These are phyloP conservation scores for Hypoxylon sp. DNA, from an alignment of 2,329 filamentous ascomycete species.

Conservation along the genomic window DNA sequence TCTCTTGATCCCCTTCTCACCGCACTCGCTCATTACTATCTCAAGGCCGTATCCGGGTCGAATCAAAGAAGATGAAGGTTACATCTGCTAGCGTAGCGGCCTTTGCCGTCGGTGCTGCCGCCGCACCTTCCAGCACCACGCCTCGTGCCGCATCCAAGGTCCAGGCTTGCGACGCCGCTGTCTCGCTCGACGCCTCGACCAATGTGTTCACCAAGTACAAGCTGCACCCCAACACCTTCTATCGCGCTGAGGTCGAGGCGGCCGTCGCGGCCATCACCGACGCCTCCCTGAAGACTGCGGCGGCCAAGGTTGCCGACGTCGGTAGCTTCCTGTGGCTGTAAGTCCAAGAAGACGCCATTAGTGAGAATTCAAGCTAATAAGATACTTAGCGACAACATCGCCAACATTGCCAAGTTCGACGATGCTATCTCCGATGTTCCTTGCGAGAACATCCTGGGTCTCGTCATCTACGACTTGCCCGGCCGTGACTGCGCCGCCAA, in stretches of 20 bases:
- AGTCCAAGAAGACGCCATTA: constrained; percentile 39
- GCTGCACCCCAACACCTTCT: constrained; percentile 51
- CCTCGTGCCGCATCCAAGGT: constrained; percentile 34
- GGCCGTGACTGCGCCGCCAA: constrained; percentile 70
- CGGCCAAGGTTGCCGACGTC: constrained; percentile 64
- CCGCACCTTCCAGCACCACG: constrained; percentile 45
- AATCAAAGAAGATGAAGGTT: constrained; percentile 50
- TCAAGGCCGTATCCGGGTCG: constrained; percentile 38
- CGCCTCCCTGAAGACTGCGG: constrained; percentile 66
- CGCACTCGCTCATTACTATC: constrained; percentile 44
- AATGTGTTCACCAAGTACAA: constrained; percentile 50
- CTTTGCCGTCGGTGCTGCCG: constrained; percentile 48
- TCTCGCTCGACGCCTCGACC: constrained; percentile 49
- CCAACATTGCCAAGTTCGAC: constrained; percentile 63
- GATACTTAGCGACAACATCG: constrained; percentile 59
- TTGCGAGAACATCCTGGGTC: constrained; percentile 55
- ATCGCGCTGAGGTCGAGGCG: constrained; percentile 46
- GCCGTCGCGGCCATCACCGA: constrained; percentile 47
- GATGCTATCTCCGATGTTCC: constrained; percentile 60
- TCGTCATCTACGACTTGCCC: constrained; percentile 70
- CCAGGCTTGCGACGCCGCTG: constrained; percentile 45
- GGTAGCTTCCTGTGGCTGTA: constrained; percentile 67
- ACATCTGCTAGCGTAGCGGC: constrained; percentile 44
- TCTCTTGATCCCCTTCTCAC: constrained; percentile 32
- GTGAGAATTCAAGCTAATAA: constrained; percentile 21